Evolutionary conservation across 106 monocot species (phyloP).

Genomic region (Chionographis japonica): DNA sequence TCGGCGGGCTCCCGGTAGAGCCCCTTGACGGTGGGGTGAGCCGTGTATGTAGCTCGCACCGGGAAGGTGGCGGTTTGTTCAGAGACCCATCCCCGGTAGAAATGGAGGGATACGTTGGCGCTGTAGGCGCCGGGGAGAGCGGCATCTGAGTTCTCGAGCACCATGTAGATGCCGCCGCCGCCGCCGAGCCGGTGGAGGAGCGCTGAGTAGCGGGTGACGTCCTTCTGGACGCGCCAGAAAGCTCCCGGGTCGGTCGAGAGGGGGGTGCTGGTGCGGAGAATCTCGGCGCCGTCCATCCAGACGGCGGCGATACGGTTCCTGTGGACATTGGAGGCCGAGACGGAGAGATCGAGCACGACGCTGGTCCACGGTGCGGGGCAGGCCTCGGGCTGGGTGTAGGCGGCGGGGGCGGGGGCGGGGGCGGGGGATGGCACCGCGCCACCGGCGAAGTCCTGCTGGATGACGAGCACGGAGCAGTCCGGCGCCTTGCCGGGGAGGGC

Average conservation of each 20-base stretch:
- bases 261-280: slow-evolving; percentile 56
- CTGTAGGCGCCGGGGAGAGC: slow-evolving; percentile 31
- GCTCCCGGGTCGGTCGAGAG: slow-evolving; percentile 19
- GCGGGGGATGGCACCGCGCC: background rate
- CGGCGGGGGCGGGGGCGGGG: slow-evolving; percentile 17
- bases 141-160: slow-evolving; percentile 34
- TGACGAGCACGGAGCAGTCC: slow-evolving; percentile 35
- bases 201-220: slow-evolving; percentile 40
- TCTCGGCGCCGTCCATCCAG: slow-evolving; percentile 41
- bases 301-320: slow-evolving; percentile 42
- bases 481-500: slow-evolving; percentile 14
- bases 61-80: too few species aligned
- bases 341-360: slow-evolving; percentile 35
- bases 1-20: slow-evolving; percentile 38
- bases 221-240: slow-evolving; percentile 54
- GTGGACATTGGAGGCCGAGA: slow-evolving; percentile 22
- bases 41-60: background rate
- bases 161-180: slow-evolving; percentile 18
- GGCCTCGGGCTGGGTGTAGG: slow-evolving; percentile 32
- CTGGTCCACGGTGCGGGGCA: slow-evolving; percentile 25
- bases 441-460: slow-evolving; percentile 43
- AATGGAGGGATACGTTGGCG: slow-evolving; percentile 41
- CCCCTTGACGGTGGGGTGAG: slow-evolving; percentile 13
- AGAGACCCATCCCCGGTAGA: slow-evolving; percentile 27
- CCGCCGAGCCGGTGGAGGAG: slow-evolving; percentile 11